Conservation (phyloP, 179 eudicot species). For the Silene coronaria region DNA sequence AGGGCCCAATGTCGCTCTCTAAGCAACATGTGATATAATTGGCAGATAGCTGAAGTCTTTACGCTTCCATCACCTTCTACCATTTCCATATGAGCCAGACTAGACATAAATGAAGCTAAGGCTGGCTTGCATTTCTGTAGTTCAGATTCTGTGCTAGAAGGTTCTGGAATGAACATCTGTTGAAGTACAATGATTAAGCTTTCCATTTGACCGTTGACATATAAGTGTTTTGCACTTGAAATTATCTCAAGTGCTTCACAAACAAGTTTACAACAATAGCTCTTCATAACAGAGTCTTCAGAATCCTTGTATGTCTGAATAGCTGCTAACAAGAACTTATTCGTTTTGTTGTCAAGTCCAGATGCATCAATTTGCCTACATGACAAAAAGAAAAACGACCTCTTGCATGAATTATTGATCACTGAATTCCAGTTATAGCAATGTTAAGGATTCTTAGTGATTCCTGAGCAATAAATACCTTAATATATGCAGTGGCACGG, state of each 20-base stretch:
- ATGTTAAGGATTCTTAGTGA: neutral
- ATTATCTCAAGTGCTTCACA: slow-evolving; percentile 59
- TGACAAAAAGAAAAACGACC: slow-evolving; percentile 13
- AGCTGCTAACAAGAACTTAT: slow-evolving; percentile 49
- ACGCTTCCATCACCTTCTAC: slow-evolving; percentile 41
- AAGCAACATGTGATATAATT: slow-evolving; percentile 69
- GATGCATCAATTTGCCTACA: slow-evolving; percentile 55
- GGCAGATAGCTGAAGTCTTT: slow-evolving; percentile 55
- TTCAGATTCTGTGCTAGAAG: slow-evolving; percentile 32
- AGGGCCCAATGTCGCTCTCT: slow-evolving; percentile 91
- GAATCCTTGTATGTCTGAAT: slow-evolving; percentile 41
- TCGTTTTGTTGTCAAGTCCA: slow-evolving; percentile 48
- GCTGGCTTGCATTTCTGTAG: slow-evolving; percentile 66
- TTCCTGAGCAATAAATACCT: neutral
- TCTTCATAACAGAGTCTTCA: slow-evolving; percentile 33
- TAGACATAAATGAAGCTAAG: slow-evolving; percentile 71
- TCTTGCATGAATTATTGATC: neutral
- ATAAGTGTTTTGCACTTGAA: slow-evolving; percentile 52
- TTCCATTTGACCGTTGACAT: slow-evolving; percentile 59
- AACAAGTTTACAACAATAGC: slow-evolving; percentile 46
- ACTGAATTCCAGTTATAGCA: neutral
- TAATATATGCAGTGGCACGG: neutral
- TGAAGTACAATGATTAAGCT: slow-evolving; percentile 59
- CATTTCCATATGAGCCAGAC: slow-evolving; percentile 58
- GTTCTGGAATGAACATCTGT: slow-evolving; percentile 49